Evolutionary conservation across 352 stramenopile genomes (phyloP), one percentile per base, ranked within the genome.

Genomic region (Aphanomyces euteiches): DNA sequence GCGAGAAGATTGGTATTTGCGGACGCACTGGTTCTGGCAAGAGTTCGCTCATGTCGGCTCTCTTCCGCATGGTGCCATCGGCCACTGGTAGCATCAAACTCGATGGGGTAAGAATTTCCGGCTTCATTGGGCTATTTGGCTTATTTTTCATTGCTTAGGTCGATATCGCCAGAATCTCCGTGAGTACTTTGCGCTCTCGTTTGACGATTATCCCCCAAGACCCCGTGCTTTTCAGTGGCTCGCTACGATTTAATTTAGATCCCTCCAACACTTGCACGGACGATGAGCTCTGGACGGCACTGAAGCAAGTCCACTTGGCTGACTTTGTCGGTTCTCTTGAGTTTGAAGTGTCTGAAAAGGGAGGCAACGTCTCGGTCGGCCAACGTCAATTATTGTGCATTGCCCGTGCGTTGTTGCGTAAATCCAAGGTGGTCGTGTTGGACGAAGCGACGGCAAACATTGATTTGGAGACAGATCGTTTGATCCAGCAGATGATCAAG

Each of bases 381-480:
- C 89, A 98, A 77, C 72, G 92, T 15, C 91, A 98, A 74, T 78
- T 98, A 17, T 63, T 99, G 5, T 99, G 93, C 73, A 98, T 99
- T 69, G 95, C 92, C 6, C 83, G 96, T 47, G 96, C 94, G 15
- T 72, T 99, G 34, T 66, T 99, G 36, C 84, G 90, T 19, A 85
- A 96, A 47, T 86, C 83, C 40, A 96, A 95, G 43, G 77, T 88
- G 48, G 77, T 99, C 7, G 78, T 98, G 15, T 76, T 99, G 59
- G 96, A 99, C 77, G 96, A 99, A 75, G 95, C 95, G 12, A 98
- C 96, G 4, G 84, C 89, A 37, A 91, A 79, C 54, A 89, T 99
- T 15, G 94, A 98, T 77, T 78, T 80, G 57, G 84, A 90, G 63
- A 96, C 90, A 0, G 90, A 98, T 74, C 60, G 64, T 17, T 76